Evolutionary conservation across 2,329 filamentous ascomycete genomes (phyloP), one percentile per base, ranked within the genome.

Genomic region (Cytospora mali): DNA sequence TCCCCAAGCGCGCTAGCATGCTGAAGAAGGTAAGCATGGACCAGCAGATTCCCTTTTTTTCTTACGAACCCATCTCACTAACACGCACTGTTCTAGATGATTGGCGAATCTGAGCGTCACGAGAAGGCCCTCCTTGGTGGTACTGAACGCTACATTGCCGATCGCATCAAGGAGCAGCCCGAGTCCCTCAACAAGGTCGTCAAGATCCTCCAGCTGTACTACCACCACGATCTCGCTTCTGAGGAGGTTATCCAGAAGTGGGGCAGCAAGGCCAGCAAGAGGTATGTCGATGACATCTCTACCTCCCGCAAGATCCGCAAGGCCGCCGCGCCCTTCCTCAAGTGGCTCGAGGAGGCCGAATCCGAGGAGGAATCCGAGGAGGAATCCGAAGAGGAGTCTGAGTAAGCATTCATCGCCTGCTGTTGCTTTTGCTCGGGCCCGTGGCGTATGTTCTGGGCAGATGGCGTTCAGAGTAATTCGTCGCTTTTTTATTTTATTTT

Each of bases 191-290:
- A 73, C 80, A 80, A 91, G 74, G 84, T 98, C 66, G 90, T 93
- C 68, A 92, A 92, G 76, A 91, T 99, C 71, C 84, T 99, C 67
- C 86, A 96, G 76, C 85, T 90, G 71, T 90, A 94, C 80, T 99
- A 98, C 79, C 87, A 97, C 78, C 84, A 92, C 72, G 95, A 99
- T 69, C 84, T 99, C 61, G 81, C 97, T 71, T 88, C 84, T 57
- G 95, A 99, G 81, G 93, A 97, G 67, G 86, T 93, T 18, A 87
- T 96, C 74, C 91, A 89, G 78, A 89, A 89, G 70, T 99, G 95
- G 94, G 94, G 93, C 68, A 84, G 86, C 74, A 97, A 95, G 84
- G 93, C 94, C 64, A 97, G 92, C 86, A 97, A 96, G 89, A 97
- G 97, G 82, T 98, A 98, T 75, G 91, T 96, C 70, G 94, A 98